phyloP scores from a whole-genome alignment of 2,329 filamentous ascomycete genomes.

The Diaporthe nobilis region DNA sequence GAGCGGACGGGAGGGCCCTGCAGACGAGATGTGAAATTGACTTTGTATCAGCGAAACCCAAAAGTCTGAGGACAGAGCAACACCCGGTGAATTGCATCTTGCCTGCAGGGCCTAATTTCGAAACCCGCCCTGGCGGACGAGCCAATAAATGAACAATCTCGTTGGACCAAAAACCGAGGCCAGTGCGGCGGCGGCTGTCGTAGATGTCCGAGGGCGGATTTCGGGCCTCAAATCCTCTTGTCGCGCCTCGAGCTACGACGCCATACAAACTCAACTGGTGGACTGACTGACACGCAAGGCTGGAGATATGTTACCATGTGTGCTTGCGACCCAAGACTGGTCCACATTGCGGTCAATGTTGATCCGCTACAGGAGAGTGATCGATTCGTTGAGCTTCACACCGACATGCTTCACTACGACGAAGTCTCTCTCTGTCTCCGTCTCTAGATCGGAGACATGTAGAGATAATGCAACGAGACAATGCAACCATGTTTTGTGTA shows the following conservation, averaged over 20 bases:
- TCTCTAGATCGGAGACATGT: background rate
- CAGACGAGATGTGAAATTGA: conserved; percentile 6
- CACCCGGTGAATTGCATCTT: background rate
- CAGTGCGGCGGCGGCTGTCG: conserved; percentile 10
- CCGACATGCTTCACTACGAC: background rate
- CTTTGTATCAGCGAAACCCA: conserved; percentile 29
- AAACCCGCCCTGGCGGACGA: conserved; percentile 12
- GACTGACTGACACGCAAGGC: background rate
- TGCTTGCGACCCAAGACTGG: background rate
- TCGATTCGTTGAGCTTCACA: background rate
- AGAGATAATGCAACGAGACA: background rate
- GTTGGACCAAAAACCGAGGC: background rate
- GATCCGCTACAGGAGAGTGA: background rate
- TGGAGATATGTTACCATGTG: background rate
- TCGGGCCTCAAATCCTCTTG: background rate
- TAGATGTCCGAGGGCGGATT: background rate
- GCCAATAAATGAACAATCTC: background rate
- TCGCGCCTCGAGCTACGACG: background rate
- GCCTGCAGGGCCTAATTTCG: background rate
- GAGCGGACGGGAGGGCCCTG: background rate
- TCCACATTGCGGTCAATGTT: background rate
- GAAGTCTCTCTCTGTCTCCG: background rate
- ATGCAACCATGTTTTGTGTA: background rate
- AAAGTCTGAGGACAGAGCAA: background rate
- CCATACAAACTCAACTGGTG: background rate